Base-by-base conservation (phyloP, 306 rosid genomes). In the Cotoneaster glaucophyllus region DNA sequence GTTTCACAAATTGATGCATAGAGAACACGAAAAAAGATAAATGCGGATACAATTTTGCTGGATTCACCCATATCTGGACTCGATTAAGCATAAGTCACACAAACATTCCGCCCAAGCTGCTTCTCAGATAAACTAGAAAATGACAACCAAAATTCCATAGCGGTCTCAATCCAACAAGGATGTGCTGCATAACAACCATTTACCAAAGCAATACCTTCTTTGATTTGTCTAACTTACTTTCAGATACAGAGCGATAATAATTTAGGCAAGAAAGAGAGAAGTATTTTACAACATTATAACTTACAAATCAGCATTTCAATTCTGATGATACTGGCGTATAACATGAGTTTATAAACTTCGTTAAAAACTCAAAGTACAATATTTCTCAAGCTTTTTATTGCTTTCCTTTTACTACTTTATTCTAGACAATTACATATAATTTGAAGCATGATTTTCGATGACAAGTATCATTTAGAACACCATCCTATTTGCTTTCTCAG, bases 1-100 rank as follows among this genome's bases (percentile, higher is more conserved):
- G 54, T 70, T 75, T 37, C 73, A 57, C 15, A 74, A 21, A 44
- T 22, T 52, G 69, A 45, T 50, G 70, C 44, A 32, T 76, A 28
- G 10, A 67, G 21, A 62, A 70, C 80, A 75, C 10, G 4, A 31
- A 45, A 41, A 43, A 66, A 56, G 11, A 41, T 54, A 73, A 32
- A 44, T 41, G 59, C 15, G 26, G 43, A 64, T 64, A 8, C 45
- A 65, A 43, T 62, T 25, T 28, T 74, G 70, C 21, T 73, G 66
- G 61, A 59, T 25, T 29, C 67, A 32, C 65, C 67, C 56, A 41
- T 73, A 24, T 25, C 66, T 17, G 41, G 19, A 15, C 34, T 66
- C n/a, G 45, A 34, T 62, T 52, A 66, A 70, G 72, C 45, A 24
- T n/a, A 62, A 28, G 3, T 50, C 22, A 44, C 77, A 34, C 41